Conservation (phyloP, 805 yeast genomes). For the Metschnikowia aberdeeniae region DNA sequence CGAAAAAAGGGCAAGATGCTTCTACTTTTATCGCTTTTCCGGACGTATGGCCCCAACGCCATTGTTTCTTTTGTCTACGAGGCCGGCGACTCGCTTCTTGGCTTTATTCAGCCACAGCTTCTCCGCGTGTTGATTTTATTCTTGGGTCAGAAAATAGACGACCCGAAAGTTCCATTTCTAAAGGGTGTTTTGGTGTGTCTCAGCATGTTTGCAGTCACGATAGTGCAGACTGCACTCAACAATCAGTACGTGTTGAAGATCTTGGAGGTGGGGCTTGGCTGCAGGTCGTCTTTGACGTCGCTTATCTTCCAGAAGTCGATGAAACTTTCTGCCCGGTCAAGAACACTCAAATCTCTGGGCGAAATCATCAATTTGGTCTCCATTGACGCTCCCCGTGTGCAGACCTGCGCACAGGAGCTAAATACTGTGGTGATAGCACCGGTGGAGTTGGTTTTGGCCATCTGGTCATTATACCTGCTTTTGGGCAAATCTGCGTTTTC, state of each 20-base stretch:
- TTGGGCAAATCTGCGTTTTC: conserved; percentile 22
- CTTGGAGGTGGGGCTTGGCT: conserved; percentile 50
- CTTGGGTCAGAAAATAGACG: conserved; percentile 39
- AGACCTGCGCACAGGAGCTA: conserved; percentile 18
- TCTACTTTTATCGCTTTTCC: conserved; percentile 18
- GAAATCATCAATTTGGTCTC: conserved; percentile 24
- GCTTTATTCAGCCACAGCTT: conserved; percentile 81
- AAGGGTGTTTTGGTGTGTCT: conserved; percentile 16
- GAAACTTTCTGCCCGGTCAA: conserved; percentile 17
- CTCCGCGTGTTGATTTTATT: conserved; percentile 61
- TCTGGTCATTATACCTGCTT: conserved; percentile 21
- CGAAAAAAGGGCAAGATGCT: conserved; percentile 5
- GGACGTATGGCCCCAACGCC: conserved; percentile 26
- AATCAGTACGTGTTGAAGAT: conserved; percentile 66
- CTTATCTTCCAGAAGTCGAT: conserved; percentile 22
- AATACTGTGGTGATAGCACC: conserved; percentile 17
- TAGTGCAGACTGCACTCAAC: conserved; percentile 55
- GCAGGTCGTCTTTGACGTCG: conserved; percentile 21
- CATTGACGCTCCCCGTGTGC: conserved; percentile 23
- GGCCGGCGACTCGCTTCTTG: conserved; percentile 19
- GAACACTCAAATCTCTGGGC: conserved; percentile 19
- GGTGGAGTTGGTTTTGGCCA: conserved; percentile 16
- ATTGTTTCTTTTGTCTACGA: conserved; percentile 23
- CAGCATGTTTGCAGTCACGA: conserved; percentile 55
- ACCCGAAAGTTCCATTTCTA: conserved; percentile 13